These are phyloP conservation scores for Pleurotus eryngii DNA, from an alignment of 768 basidiomycete genomes.

Conservation along the genomic window DNA sequence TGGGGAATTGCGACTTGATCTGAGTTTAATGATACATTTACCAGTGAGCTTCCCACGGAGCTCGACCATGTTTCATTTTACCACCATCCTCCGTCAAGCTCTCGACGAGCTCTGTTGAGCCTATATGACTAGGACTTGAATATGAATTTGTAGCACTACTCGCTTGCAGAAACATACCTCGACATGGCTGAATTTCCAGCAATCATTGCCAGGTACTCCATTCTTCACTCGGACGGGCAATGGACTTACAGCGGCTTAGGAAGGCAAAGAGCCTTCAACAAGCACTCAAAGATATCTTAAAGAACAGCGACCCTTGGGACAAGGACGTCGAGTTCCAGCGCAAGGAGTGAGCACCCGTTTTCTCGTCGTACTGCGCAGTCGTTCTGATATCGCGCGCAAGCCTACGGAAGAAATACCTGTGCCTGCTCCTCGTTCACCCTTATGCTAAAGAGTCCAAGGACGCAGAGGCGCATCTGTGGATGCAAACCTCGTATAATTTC, in stretches of 20 bases:
- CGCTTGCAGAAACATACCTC: not conserved
- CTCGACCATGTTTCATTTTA: slow-evolving; percentile 1
- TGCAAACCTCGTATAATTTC: slow-evolving; percentile 86
- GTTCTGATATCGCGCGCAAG: slow-evolving; percentile 32
- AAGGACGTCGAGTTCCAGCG: slow-evolving; percentile 84
- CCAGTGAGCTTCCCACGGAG: not conserved
- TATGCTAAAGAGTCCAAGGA: slow-evolving; percentile 73
- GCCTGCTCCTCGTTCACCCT: slow-evolving; percentile 65
- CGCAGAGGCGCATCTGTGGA: slow-evolving; percentile 84
- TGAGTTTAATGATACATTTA: not conserved
- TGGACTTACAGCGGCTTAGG: slow-evolving; percentile 34
- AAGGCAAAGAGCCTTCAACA: slow-evolving; percentile 78
- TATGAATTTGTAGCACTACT: slow-evolving; percentile 3
- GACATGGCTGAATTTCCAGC: slow-evolving; percentile 44
- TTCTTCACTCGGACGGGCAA: slow-evolving; percentile 12
- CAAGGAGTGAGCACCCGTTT: slow-evolving; percentile 62
- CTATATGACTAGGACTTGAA: not conserved
- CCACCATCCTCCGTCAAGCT: slow-evolving; percentile 3
- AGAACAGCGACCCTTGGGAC: slow-evolving; percentile 75
- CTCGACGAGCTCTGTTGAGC: slow-evolving; percentile 5
- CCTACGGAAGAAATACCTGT: slow-evolving; percentile 67
- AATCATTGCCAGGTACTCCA: slow-evolving; percentile 39
- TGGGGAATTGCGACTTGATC: not conserved
- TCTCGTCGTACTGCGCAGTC: slow-evolving; percentile 11
- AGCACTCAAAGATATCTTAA: slow-evolving; percentile 71